These are phyloP conservation scores for Cyclotella cryptica DNA, from an alignment of 108 stramenopile species.

Conservation along the genomic window DNA sequence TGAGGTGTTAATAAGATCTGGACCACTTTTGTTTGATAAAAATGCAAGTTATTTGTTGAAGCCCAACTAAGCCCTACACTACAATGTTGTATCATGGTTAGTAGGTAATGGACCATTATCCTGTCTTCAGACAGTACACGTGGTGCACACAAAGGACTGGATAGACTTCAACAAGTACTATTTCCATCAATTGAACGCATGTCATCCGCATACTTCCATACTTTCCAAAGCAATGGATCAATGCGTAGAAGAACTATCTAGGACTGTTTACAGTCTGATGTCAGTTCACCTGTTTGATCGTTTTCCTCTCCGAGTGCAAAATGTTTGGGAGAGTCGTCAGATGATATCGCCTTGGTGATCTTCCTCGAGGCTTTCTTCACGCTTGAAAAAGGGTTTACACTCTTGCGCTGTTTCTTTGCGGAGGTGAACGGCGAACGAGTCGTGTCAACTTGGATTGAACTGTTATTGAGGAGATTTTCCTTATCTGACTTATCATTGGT, in stretches of 20 bases:
- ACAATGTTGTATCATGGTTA: too few species aligned
- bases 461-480: constrained; percentile 10
- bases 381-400: constrained; percentile 39
- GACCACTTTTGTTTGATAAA: too few species aligned
- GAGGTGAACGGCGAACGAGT: constrained; percentile 23
- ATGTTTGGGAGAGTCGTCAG: constrained; percentile 28
- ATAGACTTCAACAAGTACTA: too few species aligned
- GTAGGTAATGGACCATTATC: too few species aligned
- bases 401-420: constrained; percentile 31
- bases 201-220: too few species aligned
- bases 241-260: background rate
- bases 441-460: background rate
- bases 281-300: constrained; percentile 35
- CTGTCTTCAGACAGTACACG: too few species aligned
- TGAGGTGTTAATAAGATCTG: too few species aligned
- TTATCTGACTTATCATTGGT: constrained; percentile 1
- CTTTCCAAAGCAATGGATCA: background rate
- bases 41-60: too few species aligned
- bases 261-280: constrained; percentile 49
- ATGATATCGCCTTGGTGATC: constrained; percentile 7
- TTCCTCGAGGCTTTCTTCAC: constrained; percentile 40
- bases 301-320: constrained; percentile 34
- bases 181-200: too few species aligned
- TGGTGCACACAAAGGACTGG: too few species aligned
- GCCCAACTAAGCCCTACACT: too few species aligned